phyloP scores from a whole-genome alignment of 202 grass and related monocot species.

The Miscanthus sacchariflorus region DNA sequence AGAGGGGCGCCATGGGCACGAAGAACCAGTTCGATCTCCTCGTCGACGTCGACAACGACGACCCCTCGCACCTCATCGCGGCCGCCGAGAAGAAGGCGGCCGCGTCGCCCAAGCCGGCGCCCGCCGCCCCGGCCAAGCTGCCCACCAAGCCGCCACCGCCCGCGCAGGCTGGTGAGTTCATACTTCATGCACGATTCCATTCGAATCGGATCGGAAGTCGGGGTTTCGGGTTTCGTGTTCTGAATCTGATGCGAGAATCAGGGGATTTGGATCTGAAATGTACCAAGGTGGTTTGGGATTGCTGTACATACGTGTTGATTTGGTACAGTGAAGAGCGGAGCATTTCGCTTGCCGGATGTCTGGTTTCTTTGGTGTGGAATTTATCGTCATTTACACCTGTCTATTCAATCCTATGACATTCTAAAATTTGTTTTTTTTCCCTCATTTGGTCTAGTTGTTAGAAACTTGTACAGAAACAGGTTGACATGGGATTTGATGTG shows the following conservation, averaged over 20 bases:
- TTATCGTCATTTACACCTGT: background rate
- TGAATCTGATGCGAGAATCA: background rate
- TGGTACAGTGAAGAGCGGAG: too few relatives aligned
- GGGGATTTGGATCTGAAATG: conserved; percentile 16
- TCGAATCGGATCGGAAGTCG: background rate
- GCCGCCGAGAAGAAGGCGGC: conserved; percentile 66
- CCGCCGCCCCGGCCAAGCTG: conserved; percentile 58
- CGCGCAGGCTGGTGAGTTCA: conserved; percentile 71
- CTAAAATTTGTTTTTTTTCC: background rate
- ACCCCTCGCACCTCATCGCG: conserved; percentile 63
- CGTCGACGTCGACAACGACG: conserved; percentile 82
- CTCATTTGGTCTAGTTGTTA: background rate
- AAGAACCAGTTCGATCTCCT: conserved; percentile 88
- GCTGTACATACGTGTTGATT: too few relatives aligned
- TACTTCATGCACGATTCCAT: background rate
- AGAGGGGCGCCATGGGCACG: conserved; percentile 54
- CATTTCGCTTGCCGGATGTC: background rate
- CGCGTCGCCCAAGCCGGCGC: conserved; percentile 54
- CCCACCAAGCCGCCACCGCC: conserved; percentile 73
- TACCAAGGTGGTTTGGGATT: background rate
- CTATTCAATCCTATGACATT: background rate
- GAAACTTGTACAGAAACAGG: background rate
- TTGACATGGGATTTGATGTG: background rate
- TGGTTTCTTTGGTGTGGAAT: background rate
- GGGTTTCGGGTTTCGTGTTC: background rate